Evolutionary conservation across 1,284 basidiomycete species (phyloP).

Genomic region (Malassezia restricta): DNA sequence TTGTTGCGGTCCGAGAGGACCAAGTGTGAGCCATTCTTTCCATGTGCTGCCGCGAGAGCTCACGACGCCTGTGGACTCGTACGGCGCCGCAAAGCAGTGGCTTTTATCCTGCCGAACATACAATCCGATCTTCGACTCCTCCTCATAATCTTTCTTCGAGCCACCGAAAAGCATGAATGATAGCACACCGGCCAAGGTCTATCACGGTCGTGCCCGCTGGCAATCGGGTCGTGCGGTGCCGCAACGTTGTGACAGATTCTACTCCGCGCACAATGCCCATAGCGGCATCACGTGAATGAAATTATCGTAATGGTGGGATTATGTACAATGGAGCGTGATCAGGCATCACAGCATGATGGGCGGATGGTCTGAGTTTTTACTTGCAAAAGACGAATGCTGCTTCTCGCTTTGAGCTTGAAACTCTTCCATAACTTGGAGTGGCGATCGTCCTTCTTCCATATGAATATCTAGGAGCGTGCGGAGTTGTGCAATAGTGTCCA

Average conservation of each 20-base stretch:
- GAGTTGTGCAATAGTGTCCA: neutral
- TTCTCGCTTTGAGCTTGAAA: neutral
- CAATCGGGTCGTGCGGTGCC: too few species aligned
- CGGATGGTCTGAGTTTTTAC: neutral
- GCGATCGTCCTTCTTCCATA: neutral
- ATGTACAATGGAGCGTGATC: too few species aligned
- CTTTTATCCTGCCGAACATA: conserved; percentile 1
- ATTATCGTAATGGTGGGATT: too few species aligned
- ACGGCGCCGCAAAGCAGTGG: conserved; percentile 50
- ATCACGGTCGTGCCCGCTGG: neutral
- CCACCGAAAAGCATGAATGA: too few species aligned
- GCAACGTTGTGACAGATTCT: too few species aligned
- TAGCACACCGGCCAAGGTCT: neutral
- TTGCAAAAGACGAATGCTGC: neutral
- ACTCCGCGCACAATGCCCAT: too few species aligned
- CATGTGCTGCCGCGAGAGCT: neutral
- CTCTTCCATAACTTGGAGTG: neutral
- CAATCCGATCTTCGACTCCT: neutral
- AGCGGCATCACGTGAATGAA: too few species aligned
- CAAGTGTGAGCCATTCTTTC: conserved; percentile 10
- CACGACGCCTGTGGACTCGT: conserved; percentile 48
- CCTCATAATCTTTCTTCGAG: neutral
- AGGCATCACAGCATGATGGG: neutral
- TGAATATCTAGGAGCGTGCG: neutral
- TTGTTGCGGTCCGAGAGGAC: conserved; percentile 7